A percentile compares a stretch with the other conserved stretches of the same genome.
Evolutionary conservation across 495 filamentous ascomycete genomes (phyloP).

Genomic region (Penicillium antarcticum): DNA sequence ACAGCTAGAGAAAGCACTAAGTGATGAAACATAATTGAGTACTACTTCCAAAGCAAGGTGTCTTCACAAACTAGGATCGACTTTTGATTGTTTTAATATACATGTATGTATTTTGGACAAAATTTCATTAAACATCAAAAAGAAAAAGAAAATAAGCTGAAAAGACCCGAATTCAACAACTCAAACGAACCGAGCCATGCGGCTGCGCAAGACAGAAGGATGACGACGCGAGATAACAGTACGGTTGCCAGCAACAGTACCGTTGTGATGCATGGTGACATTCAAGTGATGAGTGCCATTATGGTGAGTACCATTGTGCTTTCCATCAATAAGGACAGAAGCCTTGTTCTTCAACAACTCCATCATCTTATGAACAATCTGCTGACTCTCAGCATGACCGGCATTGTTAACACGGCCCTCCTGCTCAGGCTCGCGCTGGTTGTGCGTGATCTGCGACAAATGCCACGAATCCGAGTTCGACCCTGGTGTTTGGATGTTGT

Average conservation of each 20-base stretch:
- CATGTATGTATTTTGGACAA: no score
- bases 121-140: not conserved
- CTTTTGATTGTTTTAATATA: no score
- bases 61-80: no score
- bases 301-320: conserved; percentile 13
- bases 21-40: no score
- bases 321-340: conserved; percentile 13
- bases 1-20: no score
- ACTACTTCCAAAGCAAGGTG: no score
- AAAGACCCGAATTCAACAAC: not conserved
- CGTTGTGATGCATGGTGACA: no score
- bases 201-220: conserved; percentile 22
- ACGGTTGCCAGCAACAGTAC: conserved; percentile 14
- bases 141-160: not conserved
- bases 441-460: conserved; percentile 8
- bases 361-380: conserved; percentile 19
- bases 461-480: conserved; percentile 23
- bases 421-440: conserved; percentile 16
- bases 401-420: conserved; percentile 20
- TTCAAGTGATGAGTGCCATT: conserved; percentile 26
- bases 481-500: conserved; percentile 22
- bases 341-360: conserved; percentile 14
- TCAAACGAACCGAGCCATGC: conserved; percentile 5
- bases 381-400: conserved; percentile 22
- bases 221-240: conserved; percentile 18